A percentile compares a stretch with the other conserved stretches of the same genome.
These are phyloP conservation scores for Colletotrichum trifolii DNA, from an alignment of 2,329 filamentous ascomycete species.

Conservation along the genomic window DNA sequence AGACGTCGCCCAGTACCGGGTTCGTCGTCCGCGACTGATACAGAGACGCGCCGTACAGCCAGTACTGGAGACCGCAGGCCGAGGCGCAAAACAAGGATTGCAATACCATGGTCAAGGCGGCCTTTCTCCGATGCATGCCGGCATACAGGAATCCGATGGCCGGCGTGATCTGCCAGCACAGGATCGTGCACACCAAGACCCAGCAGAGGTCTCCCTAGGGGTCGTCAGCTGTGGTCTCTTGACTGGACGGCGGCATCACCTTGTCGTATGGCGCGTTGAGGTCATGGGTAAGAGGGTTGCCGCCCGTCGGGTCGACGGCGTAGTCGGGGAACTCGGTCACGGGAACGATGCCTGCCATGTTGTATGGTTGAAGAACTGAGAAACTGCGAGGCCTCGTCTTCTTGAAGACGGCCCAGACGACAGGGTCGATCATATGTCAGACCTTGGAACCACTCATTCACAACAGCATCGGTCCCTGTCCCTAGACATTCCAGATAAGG, in stretches of 20 bases:
- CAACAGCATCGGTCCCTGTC: too few species aligned
- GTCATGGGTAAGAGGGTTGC: conserved; percentile 56
- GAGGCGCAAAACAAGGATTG: conserved; percentile 59
- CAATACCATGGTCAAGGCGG: conserved; percentile 57
- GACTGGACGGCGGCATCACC: conserved; percentile 30
- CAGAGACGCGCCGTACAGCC: conserved; percentile 58
- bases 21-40: conserved; percentile 51
- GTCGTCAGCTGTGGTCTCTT: background rate
- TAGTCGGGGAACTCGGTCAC: conserved; percentile 56
- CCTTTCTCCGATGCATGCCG: conserved; percentile 51
- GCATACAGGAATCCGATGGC: conserved; percentile 54
- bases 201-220: conserved; percentile 54
- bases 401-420: conserved; percentile 2
- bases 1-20: conserved; percentile 49
- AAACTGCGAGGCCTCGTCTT: background rate
- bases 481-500: conserved; percentile 11
- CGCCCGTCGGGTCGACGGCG: conserved; percentile 50
- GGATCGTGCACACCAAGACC: conserved; percentile 51
- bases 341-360: conserved; percentile 32
- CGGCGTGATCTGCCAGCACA: conserved; percentile 53
- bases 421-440: background rate
- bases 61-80: conserved; percentile 58
- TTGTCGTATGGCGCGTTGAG: conserved; percentile 58
- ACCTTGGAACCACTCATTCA: conserved; percentile 4
- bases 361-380: background rate